Conservation (phyloP, 352 stramenopile species). For the Aphanomyces cochlioides region DNA sequence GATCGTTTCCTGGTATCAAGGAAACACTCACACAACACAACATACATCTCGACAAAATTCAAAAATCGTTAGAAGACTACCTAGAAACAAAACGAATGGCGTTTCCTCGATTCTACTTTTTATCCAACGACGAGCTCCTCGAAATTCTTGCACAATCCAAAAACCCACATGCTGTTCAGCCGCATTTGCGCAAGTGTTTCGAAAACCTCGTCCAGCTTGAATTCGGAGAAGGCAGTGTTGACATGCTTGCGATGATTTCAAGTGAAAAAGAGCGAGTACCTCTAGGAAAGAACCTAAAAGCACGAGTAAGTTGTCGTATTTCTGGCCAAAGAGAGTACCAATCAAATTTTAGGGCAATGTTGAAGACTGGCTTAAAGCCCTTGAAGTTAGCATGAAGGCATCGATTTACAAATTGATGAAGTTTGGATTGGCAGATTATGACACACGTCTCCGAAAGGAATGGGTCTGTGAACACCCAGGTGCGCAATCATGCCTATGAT, state of each 20-base stretch:
- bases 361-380: slow-evolving; percentile 83
- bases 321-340: slow-evolving; percentile 26
- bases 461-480: slow-evolving; percentile 86
- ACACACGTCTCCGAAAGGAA: slow-evolving; percentile 67
- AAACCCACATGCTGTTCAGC: slow-evolving; percentile 92
- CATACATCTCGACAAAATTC: slow-evolving; percentile 83
- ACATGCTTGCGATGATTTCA: slow-evolving; percentile 93
- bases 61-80: slow-evolving; percentile 91
- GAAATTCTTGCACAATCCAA: slow-evolving; percentile 94
- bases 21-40: slow-evolving; percentile 84
- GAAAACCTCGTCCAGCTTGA: slow-evolving; percentile 84
- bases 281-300: slow-evolving; percentile 91
- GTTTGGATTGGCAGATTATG: slow-evolving; percentile 86
- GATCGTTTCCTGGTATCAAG: slow-evolving; percentile 72
- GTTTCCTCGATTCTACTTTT: slow-evolving; percentile 93
- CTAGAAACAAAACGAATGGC: slow-evolving; percentile 91
- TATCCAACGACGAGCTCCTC: slow-evolving; percentile 93
- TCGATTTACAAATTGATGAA: slow-evolving; percentile 93
- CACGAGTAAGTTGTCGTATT: slow-evolving; percentile 43
- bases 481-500: neutral
- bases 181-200: slow-evolving; percentile 93
- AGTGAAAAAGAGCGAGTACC: slow-evolving; percentile 85
- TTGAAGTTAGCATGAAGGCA: slow-evolving; percentile 88
- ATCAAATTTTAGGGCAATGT: slow-evolving; percentile 54
- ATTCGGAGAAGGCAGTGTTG: slow-evolving; percentile 82